A percentile compares a stretch with the other conserved stretches of the same genome.
Evolutionary conservation across 2,329 filamentous ascomycete genomes (phyloP).

Genomic region (Colletotrichum australisinense): DNA sequence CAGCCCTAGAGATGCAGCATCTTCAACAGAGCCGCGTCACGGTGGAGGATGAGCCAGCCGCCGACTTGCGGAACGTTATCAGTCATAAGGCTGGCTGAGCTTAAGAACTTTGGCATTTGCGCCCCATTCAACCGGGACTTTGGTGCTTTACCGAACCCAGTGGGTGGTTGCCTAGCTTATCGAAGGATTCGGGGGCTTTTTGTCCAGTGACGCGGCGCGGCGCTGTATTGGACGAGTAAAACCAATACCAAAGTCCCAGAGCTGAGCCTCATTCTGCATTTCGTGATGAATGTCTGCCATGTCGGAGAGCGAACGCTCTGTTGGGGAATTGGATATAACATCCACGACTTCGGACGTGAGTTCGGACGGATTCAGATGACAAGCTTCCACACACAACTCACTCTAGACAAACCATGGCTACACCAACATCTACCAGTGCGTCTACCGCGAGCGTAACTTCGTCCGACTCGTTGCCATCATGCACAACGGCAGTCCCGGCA

Average conservation of each 20-base stretch:
- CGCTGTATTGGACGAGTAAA: neutral
- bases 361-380: slow-evolving; percentile 8
- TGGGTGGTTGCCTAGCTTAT: neutral
- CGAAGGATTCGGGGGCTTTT: slow-evolving; percentile 12
- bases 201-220: slow-evolving; percentile 13
- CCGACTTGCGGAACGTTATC: neutral
- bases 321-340: neutral
- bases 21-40: neutral
- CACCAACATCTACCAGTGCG: neutral
- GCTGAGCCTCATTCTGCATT: neutral
- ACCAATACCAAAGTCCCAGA: neutral
- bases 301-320: neutral
- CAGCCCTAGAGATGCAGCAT: neutral
- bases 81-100: neutral
- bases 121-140: neutral
- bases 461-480: slow-evolving; percentile 30
- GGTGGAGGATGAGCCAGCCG: neutral
- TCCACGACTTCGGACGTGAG: slow-evolving; percentile 11
- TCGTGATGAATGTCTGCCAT: neutral
- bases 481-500: slow-evolving; percentile 46
- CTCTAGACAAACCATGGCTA: neutral
- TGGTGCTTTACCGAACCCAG: neutral
- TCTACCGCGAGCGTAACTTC: slow-evolving; percentile 6
- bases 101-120: neutral
- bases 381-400: neutral